Evolutionary conservation across 371 early-diverging fungal genomes (phyloP), one percentile per base, ranked within the genome.

Genomic region (Mortierella polycephala): DNA sequence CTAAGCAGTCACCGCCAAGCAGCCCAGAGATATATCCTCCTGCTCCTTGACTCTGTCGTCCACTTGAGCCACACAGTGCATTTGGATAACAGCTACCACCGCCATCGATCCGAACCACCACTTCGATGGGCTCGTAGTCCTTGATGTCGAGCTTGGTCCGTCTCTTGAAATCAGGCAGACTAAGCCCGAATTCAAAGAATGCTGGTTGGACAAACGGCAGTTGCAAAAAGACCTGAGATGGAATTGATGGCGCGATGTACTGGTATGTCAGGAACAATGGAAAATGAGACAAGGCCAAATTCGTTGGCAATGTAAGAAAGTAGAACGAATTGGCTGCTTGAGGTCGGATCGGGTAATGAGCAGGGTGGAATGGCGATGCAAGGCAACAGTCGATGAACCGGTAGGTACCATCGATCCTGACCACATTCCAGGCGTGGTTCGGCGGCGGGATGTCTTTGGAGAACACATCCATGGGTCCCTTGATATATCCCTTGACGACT

Each of bases 351-450:
- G 72, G 76, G 49, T 75, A 75, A 46, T 82, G 82, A 1, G 71
- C 69, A 0, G 82, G 72, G 16, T 71, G 64, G 23, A 54, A 60
- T 5, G 80, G 80, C 12, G 87, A 89, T 1, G 87, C 87, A 8
- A 90, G 73, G 77, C 88, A 89, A 45, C 89, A 88, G 68, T 90
- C 90, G 30, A 90, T 82, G 57, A 90, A 83, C 7, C 89, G 81
- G 50, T 90, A 88, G 62, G 85, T 85, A 2, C 88, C 90, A 45
- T 87, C 87, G 14, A 90, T 83, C 64, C 87, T 85, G 9, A 90
- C 87, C 23, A 86, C 81, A 65, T 86, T 86, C 90, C 90, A 90
- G 20, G 86, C 90, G 75, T 90, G 90, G 51, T 88, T 89, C 0
- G 82, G 67, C 1, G 74, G 69, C 9, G 84, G 67, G 8, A 73